Base-by-base conservation (phyloP, 108 stramenopile genomes). In the Nannochloropsis gaditana region DNA sequence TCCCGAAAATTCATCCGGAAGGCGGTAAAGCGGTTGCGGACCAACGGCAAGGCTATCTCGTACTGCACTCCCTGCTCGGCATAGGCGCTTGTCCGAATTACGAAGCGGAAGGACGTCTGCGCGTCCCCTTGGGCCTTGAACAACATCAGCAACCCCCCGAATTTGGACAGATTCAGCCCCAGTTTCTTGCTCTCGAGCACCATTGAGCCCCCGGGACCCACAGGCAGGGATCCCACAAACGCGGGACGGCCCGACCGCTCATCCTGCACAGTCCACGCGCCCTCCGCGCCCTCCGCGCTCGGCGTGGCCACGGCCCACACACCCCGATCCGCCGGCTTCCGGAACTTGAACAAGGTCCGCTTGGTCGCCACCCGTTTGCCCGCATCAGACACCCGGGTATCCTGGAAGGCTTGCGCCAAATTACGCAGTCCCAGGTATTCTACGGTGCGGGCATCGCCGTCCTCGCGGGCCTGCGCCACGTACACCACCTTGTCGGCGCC, bases 271-370 rank as follows among this genome's bases (percentile, higher is more conserved):
- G 59, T 73, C 59, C 59, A 73, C 59, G 59, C 59, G 8, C 59
- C 59, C 8, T 73, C 59, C 59, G 59, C 59, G 15, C 59, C 59
- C 15, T 73, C 59, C 19, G n/a, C 59, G 3, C 15, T 15, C 8
- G 59, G 3, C 59, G 15, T 15, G n/a, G 59, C n/a, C 59, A 73
- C 59, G 59, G 19, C 59, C 59, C 59, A 82, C 2, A 21, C 73
- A 45, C n/a, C 73, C 19, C 50, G 21, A 2, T 83, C 83, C 2
- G 84, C 84, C 19, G 79, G 84, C 47, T 81, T 73, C 84, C 81
- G 81, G 73, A 96, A 95, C 83, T 95, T 94, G 90, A 96, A 96
- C 45, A 96, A 86, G 59, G 94, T 93, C 82, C 95, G 92, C 86
- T 96, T 96, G 41, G 95, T 95, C 9, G 95, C 92, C 86, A 94